Percentiles rank a stretch among this genome's conserved stretches.
phyloP scores from a whole-genome alignment of 2,329 filamentous ascomycete species.

The Penicillium sp. region DNA sequence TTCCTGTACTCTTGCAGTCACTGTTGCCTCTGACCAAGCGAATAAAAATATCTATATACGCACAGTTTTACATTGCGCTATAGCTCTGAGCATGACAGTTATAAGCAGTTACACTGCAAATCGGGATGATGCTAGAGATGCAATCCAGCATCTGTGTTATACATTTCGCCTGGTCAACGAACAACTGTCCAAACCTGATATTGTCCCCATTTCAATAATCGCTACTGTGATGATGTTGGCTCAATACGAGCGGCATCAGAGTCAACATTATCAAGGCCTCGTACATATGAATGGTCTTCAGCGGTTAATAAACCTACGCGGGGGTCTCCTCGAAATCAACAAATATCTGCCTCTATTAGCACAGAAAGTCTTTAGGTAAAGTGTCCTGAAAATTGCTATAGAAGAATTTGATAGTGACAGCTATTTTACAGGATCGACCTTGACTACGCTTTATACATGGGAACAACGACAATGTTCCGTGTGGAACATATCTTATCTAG shows the following conservation, averaged over 20 bases:
- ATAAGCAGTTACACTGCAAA: neutral
- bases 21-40: neutral
- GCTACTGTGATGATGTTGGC: slow-evolving; percentile 13
- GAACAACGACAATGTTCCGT: slow-evolving; percentile 9
- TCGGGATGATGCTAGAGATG: neutral
- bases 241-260: slow-evolving; percentile 14
- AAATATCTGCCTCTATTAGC: slow-evolving; percentile 6
- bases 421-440: slow-evolving; percentile 8
- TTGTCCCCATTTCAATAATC: slow-evolving; percentile 6
- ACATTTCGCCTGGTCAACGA: slow-evolving; percentile 12
- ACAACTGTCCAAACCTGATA: slow-evolving; percentile 3
- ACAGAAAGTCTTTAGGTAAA: slow-evolving; percentile 10
- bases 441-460: slow-evolving; percentile 13
- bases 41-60: neutral
- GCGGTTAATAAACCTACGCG: slow-evolving; percentile 10
- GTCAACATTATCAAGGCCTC: slow-evolving; percentile 3
- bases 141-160: slow-evolving; percentile 8
- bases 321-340: slow-evolving; percentile 1
- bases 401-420: neutral
- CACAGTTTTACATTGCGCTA: slow-evolving; percentile 12
- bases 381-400: neutral
- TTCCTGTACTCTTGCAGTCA: neutral
- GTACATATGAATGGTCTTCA: slow-evolving; percentile 13
- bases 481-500: neutral
- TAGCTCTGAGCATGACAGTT: slow-evolving; percentile 8